Evolutionary conservation across 768 basidiomycete genomes (phyloP).

Genomic region (Lentinula guzmanii): DNA sequence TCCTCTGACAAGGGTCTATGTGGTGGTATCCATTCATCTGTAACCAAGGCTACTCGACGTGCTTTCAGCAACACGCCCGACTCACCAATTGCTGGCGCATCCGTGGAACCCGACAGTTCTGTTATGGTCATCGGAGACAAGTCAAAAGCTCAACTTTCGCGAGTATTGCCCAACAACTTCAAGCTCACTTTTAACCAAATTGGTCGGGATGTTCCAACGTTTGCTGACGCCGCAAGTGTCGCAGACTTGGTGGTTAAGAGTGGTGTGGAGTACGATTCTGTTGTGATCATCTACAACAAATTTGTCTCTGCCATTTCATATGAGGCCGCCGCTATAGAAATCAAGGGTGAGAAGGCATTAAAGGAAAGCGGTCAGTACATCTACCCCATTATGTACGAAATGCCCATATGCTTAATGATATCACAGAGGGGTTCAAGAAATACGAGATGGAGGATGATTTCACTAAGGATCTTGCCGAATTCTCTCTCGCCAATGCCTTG

Average conservation of each 20-base stretch:
- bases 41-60: slow-evolving; percentile 82
- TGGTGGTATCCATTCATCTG: slow-evolving; percentile 98
- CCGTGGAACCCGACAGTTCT: slow-evolving; percentile 54
- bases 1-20: slow-evolving; percentile 99
- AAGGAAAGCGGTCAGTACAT: slow-evolving; percentile 66
- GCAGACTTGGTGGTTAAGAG: slow-evolving; percentile 89
- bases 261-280: slow-evolving; percentile 81
- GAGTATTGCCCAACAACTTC: slow-evolving; percentile 59
- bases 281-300: slow-evolving; percentile 76
- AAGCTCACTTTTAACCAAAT: slow-evolving; percentile 94
- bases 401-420: neutral
- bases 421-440: slow-evolving; percentile 77
- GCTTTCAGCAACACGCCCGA: slow-evolving; percentile 51
- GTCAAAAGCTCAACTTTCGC: slow-evolving; percentile 86
- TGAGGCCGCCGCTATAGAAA: slow-evolving; percentile 67
- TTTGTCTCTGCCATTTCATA: slow-evolving; percentile 90
- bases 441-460: slow-evolving; percentile 99
- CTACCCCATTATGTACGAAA: neutral
- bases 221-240: slow-evolving; percentile 90
- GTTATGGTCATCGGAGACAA: slow-evolving; percentile 95
- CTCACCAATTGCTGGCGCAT: slow-evolving; percentile 36
- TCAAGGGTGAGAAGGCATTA: slow-evolving; percentile 78
- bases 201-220: slow-evolving; percentile 91
- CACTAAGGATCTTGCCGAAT: slow-evolving; percentile 90
- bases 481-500: slow-evolving; percentile 94